Evolutionary conservation across 148 eudicot genomes (phyloP), one percentile per base, ranked within the genome.

Genomic region (Camellia sinensis): DNA sequence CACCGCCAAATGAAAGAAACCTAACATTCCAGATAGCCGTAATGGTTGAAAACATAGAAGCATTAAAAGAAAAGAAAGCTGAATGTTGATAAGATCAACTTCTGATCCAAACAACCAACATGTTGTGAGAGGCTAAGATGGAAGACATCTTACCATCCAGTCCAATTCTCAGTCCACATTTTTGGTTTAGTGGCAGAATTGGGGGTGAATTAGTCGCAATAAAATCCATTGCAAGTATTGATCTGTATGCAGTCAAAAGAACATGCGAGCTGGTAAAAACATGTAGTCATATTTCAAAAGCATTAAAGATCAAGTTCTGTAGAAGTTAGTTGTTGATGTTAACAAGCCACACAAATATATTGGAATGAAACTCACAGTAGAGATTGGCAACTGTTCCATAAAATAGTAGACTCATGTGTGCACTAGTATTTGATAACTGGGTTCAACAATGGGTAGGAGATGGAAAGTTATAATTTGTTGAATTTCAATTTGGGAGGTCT

Each of bases 151-250:
- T 73, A 95, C 99, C 99, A 96, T 83, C 99, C 99, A 78, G 85
- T 96, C 99, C 99, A 96, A 82, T 94, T 94, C 85, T 96, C 99
- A 60, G 99, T 94, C 98, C 99, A 96, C 84, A 96, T 73, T 75
- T 90, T 94, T 29, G 99, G 99, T 74, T 83, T 91, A 65, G 88
- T 86, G 46, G 88, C 86, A 73, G 98, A 87, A 82, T 94, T 94
- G 6, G 95, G 99, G 22, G 92, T 92, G 85, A 89, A 96, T 76
- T 89, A 91, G 78, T 94, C 99, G 77, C 99, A 96, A 74, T 96
- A 96, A 79, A 92, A 96, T 53, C 97, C 98, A 70, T 96, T 96
- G 90, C 99, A 96, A n/a, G 98, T 93, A 83, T 96, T 89, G 65
- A 96, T 94, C 99, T 96, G 90, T 59, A 80, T 67, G 71, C 21